Percentiles rank a stretch among this genome's conserved stretches.
phyloP scores from a whole-genome alignment of 768 basidiomycete species.

The Lanmaoa rubissima region DNA sequence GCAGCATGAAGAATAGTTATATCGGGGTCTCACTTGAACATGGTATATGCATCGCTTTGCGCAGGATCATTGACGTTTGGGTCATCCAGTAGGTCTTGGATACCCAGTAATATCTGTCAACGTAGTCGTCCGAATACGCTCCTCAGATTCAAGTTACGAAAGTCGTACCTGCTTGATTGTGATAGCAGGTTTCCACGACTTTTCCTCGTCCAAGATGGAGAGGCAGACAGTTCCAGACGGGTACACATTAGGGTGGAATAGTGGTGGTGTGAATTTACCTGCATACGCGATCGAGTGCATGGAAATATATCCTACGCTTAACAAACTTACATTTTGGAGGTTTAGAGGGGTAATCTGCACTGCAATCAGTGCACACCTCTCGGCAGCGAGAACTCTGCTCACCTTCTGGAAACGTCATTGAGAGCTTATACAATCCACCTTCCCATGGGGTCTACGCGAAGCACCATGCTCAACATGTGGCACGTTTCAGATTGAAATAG shows the following conservation, averaged over 20 bases:
- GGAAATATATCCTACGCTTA: not conserved
- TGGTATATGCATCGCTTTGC: constrained; percentile 96
- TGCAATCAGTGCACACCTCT: constrained; percentile 8
- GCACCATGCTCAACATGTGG: constrained; percentile 13
- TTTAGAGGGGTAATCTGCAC: constrained; percentile 88
- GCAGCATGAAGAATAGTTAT: not conserved
- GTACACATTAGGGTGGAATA: constrained; percentile 99
- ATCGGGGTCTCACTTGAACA: constrained; percentile 83
- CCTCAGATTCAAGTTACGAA: not conserved
- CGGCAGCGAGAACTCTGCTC: constrained; percentile 5
- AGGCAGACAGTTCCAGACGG: constrained; percentile 98
- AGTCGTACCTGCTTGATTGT: constrained; percentile 90
- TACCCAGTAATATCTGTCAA: constrained; percentile 84
- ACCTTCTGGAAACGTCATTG: constrained; percentile 98
- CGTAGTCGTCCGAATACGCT: not conserved
- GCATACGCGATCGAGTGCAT: constrained; percentile 13
- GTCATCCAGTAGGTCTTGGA: constrained; percentile 93
- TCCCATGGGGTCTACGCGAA: constrained; percentile 88
- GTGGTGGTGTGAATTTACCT: constrained; percentile 96
- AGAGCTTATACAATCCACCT: constrained; percentile 89
- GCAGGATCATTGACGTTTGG: constrained; percentile 98
- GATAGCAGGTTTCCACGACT: constrained; percentile 98
- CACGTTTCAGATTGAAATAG: constrained; percentile 6
- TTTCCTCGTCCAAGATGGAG: constrained; percentile 97
- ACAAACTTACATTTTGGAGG: constrained; percentile 80